phyloP scores from a whole-genome alignment of 2,329 filamentous ascomycete species.

The Sclerotinia minor region DNA sequence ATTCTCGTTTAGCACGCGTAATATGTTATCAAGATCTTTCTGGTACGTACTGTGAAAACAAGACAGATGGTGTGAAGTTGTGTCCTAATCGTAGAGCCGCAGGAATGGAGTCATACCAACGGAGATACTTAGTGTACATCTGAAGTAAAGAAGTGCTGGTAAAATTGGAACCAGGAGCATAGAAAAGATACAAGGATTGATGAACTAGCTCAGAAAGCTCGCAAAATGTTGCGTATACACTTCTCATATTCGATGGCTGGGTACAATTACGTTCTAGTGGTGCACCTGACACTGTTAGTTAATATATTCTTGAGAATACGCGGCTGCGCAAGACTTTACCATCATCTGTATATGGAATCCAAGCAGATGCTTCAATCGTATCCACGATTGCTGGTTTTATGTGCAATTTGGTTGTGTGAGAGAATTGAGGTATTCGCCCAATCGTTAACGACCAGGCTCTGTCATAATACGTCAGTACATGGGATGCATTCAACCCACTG shows the following conservation, averaged over 20 bases:
- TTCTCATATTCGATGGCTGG: conserved; percentile 67
- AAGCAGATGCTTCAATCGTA: conserved; percentile 60
- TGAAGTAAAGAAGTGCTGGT: conserved; percentile 63
- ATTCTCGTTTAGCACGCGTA: background rate
- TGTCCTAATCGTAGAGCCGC: conserved; percentile 63
- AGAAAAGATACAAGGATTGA: conserved; percentile 59
- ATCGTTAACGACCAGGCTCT: conserved; percentile 67
- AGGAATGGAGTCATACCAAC: conserved; percentile 70
- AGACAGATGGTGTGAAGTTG: conserved; percentile 70
- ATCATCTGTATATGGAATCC: conserved; percentile 42
- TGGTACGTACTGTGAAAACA: conserved; percentile 69
- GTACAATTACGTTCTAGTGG: conserved; percentile 59
- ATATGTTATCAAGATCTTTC: too few relatives aligned
- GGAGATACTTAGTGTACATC: conserved; percentile 67
- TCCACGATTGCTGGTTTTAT: conserved; percentile 61
- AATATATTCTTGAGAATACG: background rate
- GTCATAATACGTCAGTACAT: conserved; percentile 8
- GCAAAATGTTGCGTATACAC: conserved; percentile 68
- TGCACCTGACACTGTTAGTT: conserved; percentile 30
- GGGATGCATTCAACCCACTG: background rate
- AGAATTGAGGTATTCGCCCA: conserved; percentile 61
- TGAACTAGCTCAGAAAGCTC: conserved; percentile 73
- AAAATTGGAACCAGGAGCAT: conserved; percentile 65
- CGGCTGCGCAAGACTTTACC: conserved; percentile 28
- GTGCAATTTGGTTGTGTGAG: conserved; percentile 56